Base-by-base conservation (phyloP, 306 rosid species). In the Trifolium repens region DNA sequence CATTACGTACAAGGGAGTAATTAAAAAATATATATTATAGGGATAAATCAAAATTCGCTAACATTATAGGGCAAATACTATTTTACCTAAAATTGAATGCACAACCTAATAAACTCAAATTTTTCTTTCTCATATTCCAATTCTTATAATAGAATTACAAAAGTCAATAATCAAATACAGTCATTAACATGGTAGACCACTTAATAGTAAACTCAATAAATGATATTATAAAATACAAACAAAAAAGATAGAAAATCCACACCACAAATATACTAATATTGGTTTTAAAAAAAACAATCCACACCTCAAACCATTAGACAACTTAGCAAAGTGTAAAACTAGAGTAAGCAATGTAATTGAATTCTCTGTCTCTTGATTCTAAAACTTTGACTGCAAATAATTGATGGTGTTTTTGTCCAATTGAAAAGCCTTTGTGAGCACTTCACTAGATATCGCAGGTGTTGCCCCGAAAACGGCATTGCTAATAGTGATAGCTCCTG, bases 381-480 rank as follows among this genome's bases (percentile, higher is more conserved):
- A 77, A 70, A 84, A 81, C 76, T 78, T 77, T 35, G 83, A 64
- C 44, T 73, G 72, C 37, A 84, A 67, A 69, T 78, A 16, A 9
- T 26, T 5, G 14, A 78, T 12, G 37, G 24, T 2, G 7, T 2
- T 7, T 0, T 11, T 50, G n/a, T 81, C 85, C 79, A 81, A 57
- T 0, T 55, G 78, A 27, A 84, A 84, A 46, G 79, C 81, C 75
- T 64, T 81, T 2, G 2, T 15, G 9, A 84, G 83, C 60, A 81
- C 69, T 0, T 73, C 76, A 3, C 37, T 42, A 40, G 72, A 37
- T 3, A 81, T 81, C 10, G 5, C 5, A 5, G 83, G 85, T 0
- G 50, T 84, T 40, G 88, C 67, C n/a, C 88, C 88, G 16, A 81
- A 84, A 43, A 78, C 78, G 0, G 83, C 81, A 74, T 69, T 84